Percentiles rank a stretch among this genome's conserved stretches.
Evolutionary conservation across 2,329 filamentous ascomycete genomes (phyloP).

Genomic region (Talaromyces marneffei): DNA sequence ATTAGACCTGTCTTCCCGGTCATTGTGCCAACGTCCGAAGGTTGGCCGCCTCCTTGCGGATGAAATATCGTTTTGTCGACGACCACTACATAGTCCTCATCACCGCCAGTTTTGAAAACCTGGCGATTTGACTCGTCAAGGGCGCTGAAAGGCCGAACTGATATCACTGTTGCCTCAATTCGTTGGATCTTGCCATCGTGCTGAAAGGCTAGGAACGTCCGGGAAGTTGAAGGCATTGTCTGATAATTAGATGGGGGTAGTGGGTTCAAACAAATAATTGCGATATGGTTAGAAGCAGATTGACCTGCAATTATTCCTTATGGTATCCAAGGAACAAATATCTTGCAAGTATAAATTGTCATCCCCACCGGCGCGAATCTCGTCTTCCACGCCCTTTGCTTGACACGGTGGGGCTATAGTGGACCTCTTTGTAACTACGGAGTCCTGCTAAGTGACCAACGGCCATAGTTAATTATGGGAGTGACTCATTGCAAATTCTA

Average conservation of each 20-base stretch:
- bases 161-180: constrained; percentile 42
- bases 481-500: neutral
- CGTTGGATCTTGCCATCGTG: constrained; percentile 37
- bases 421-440: neutral
- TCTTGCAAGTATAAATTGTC: neutral
- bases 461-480: neutral
- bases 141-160: constrained; percentile 45
- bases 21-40: constrained; percentile 25
- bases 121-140: constrained; percentile 49
- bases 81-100: constrained; percentile 19
- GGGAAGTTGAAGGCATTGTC: neutral
- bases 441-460: neutral
- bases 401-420: constrained; percentile 5
- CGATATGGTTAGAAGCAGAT: neutral
- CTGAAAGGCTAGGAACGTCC: constrained; percentile 26
- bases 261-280: neutral
- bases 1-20: constrained; percentile 9
- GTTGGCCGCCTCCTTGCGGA: constrained; percentile 25
- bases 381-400: neutral
- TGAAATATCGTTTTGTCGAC: constrained; percentile 26
- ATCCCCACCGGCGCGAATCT: neutral
- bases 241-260: too few relatives aligned
- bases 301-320: neutral
- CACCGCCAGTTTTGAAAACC: constrained; percentile 1
- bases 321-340: neutral